phyloP scores from a whole-genome alignment of 495 filamentous ascomycete genomes.

The Penicillium pulvis region DNA sequence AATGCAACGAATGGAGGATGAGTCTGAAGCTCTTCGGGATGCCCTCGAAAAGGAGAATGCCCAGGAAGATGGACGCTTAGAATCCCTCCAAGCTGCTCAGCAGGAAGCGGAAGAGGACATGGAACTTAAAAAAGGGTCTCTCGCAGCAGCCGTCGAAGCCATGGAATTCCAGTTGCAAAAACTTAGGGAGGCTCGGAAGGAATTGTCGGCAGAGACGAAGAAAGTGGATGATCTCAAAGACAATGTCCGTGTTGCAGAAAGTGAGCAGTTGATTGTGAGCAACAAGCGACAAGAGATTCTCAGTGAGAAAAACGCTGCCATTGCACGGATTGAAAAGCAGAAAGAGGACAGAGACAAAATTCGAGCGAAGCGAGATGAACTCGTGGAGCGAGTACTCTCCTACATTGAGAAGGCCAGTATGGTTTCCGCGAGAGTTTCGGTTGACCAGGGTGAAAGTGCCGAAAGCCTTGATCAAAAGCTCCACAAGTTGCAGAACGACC shows the following conservation, averaged over 20 bases:
- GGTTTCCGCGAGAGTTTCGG: constrained; percentile 59
- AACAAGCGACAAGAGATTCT: constrained; percentile 57
- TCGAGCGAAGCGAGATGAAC: constrained; percentile 49
- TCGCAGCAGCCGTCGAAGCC: constrained; percentile 53
- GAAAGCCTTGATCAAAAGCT: constrained; percentile 65
- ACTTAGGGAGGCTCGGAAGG: constrained; percentile 41
- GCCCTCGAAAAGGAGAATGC: constrained; percentile 60
- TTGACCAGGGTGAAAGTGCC: constrained; percentile 69
- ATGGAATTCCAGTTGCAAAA: constrained; percentile 51
- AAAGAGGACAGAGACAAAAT: constrained; percentile 48
- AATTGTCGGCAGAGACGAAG: constrained; percentile 41
- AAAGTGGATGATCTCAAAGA: constrained; percentile 43
- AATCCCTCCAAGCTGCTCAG: constrained; percentile 56
- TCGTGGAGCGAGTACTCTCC: constrained; percentile 48
- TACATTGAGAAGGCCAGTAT: constrained; percentile 59
- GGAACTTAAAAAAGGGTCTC: constrained; percentile 45
- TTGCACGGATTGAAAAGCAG: constrained; percentile 51
- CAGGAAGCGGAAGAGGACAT: constrained; percentile 54
- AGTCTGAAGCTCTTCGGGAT: constrained; percentile 57
- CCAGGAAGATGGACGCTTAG: constrained; percentile 64
- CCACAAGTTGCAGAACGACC: constrained; percentile 56
- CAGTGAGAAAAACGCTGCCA: constrained; percentile 65
- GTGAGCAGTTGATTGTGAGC: constrained; percentile 52
- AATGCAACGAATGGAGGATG: constrained; percentile 59
- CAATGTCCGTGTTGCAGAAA: constrained; percentile 57